Base-by-base conservation (phyloP, 2,329 filamentous ascomycete genomes). In the Rutstroemia sp. region DNA sequence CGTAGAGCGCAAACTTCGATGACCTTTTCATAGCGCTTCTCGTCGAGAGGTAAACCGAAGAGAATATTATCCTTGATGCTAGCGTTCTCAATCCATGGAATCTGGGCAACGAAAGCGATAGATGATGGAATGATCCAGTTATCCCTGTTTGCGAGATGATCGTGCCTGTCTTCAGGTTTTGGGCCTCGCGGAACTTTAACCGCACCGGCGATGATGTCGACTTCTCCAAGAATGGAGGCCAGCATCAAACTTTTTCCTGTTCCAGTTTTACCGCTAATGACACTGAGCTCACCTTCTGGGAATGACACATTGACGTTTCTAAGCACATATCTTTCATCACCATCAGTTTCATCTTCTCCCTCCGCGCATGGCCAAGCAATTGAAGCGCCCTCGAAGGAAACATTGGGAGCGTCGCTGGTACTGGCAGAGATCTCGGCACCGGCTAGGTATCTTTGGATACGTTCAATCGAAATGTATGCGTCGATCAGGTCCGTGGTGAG, bases 51-150 rank as follows among this genome's bases (percentile, higher is more conserved):
- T 2, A 92, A 73, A 0, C 88, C 88, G 60, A 92, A 94, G 0
- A 89, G 70, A 51, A 94, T 87, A 63, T 94, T 95, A 46, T 90
- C 84, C 56, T 80, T 83, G 59, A 95, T 84, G 5, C 83, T 87
- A 0, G 86, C 87, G 63, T 92, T 92, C 66, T 92, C 88, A 49
- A 94, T 88, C 89, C 88, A 94, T 0, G 89, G 88, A 7, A 87
- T 89, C 67, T 92, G 63, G 1, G 86, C 82, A 37, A 92, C 86
- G 63, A 85, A 92, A 0, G 88, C 88, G 48, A 91, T 78, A 1
- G 86, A 80, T 2, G 79, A 78, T 7, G 84, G 78, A 16, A 90
- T 77, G 46, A 87, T 83, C 88, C 88, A 91, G 61, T 88, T 75
- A 3, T 70, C 70, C 48, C 65, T 72, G 14, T 72, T 86, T 2